Conservation (phyloP, 169 alveolate genomes). For the Eimeria acervulina region DNA sequence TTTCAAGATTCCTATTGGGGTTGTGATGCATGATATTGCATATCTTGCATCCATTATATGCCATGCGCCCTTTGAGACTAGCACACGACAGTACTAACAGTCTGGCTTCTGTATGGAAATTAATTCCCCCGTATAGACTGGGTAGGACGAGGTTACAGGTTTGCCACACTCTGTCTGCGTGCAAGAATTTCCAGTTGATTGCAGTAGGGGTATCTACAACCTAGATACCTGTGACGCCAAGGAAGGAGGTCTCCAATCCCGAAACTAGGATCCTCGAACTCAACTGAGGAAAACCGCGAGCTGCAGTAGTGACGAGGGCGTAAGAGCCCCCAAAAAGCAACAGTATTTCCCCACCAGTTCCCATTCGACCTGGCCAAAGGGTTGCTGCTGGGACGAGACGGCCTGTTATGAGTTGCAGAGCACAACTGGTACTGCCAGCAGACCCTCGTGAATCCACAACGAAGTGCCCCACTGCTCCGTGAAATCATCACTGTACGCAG, state of each 20-base stretch:
- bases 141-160: too few relatives aligned
- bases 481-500: background rate
- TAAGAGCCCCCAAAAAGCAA: too few relatives aligned
- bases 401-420: too few relatives aligned
- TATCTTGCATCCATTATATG: background rate
- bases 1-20: background rate
- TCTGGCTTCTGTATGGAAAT: background rate
- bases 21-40: background rate
- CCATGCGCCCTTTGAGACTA: background rate
- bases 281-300: too few relatives aligned
- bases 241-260: background rate
- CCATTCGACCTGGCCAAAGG: too few relatives aligned
- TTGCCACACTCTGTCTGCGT: background rate
- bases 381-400: too few relatives aligned
- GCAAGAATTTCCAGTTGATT: background rate
- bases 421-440: too few relatives aligned
- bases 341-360: too few relatives aligned
- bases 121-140: background rate
- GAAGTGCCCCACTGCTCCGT: too few relatives aligned
- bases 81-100: background rate
- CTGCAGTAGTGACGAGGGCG: too few relatives aligned
- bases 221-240: background rate
- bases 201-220: background rate
- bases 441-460: background rate
- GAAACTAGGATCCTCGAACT: background rate